These are phyloP conservation scores for Saksenaea oblongispora DNA, from an alignment of 371 early-diverging fungal genomes.

Conservation along the genomic window DNA sequence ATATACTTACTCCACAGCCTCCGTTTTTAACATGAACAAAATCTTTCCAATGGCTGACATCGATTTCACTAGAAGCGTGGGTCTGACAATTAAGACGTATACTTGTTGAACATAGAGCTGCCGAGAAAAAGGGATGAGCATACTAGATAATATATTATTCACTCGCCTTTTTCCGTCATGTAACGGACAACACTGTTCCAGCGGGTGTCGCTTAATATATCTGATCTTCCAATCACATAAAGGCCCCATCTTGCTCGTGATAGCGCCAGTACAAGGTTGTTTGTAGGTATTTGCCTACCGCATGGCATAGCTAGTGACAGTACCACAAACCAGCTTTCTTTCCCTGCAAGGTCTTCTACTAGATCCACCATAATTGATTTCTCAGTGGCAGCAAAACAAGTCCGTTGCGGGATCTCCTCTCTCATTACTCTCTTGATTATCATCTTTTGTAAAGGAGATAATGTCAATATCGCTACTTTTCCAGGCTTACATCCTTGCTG, in stretches of 20 bases:
- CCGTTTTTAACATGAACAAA: slow-evolving; percentile 36
- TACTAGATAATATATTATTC: background rate
- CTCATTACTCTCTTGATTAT: slow-evolving; percentile 18
- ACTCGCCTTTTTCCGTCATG: slow-evolving; percentile 25
- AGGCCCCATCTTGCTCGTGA: slow-evolving; percentile 42
- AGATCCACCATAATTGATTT: slow-evolving; percentile 14
- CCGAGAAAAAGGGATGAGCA: background rate
- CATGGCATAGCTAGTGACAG: slow-evolving; percentile 31
- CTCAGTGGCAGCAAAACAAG: slow-evolving; percentile 10
- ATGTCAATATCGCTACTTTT: slow-evolving; percentile 22
- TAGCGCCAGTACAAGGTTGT: slow-evolving; percentile 26
- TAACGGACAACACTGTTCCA: slow-evolving; percentile 32
- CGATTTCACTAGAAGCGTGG: slow-evolving; percentile 7
- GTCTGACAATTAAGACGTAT: slow-evolving; percentile 18
- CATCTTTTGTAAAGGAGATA: slow-evolving; percentile 22
- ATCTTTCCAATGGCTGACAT: slow-evolving; percentile 22
- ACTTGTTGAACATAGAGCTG: slow-evolving; percentile 8
- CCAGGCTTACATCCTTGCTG: slow-evolving; percentile 29
- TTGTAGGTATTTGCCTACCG: background rate
- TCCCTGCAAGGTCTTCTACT: slow-evolving; percentile 23
- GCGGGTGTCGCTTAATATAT: background rate
- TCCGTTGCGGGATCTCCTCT: slow-evolving; percentile 20
- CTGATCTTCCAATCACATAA: slow-evolving; percentile 36
- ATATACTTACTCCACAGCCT: slow-evolving; percentile 29
- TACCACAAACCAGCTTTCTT: slow-evolving; percentile 28